Evolutionary conservation across 2,329 filamentous ascomycete genomes (phyloP), one percentile per base, ranked within the genome.

Genomic region (Cladosporium sp.): DNA sequence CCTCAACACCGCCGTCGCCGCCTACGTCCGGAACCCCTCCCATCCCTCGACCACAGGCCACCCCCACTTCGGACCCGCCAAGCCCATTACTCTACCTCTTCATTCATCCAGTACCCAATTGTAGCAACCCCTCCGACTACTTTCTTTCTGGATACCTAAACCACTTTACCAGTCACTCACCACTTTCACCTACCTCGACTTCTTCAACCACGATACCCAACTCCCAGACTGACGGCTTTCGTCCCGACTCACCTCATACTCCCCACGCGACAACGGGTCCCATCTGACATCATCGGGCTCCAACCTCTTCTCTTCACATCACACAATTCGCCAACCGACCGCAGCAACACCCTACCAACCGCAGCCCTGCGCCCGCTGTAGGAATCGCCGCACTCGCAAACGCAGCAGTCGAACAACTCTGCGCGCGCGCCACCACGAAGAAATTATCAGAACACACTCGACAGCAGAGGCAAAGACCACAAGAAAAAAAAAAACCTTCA

Each of bases 231-330:
- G 5, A 27, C 22, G 22, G 22, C 22, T 27, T 27, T 27, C 9
- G 4, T 27, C 9, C 22, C 22, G 22, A 27, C 22, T 27, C 22
- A 27, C 22, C 22, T n/a, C 30, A 12, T n/a, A 8, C 13, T 41
- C 45, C 37, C 36, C 45, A 48, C 45, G 43, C 36, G 48, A 47
- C 52, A 47, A 22, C 37, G 9, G 40, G 22, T 8, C 52, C 30
- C 38, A 37, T 51, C 52, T 54, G 52, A 55, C 53, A 52, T 55
- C 53, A 55, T 55, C 53, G 47, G 41, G 45, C 45, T 40, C 29
- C 37, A 37, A 48, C 39, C 45, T 37, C 39, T 36, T 39, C 15
- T 36, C 32, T 45, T 32, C 38, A 38, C 43, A 47, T 20, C 34
- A 38, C 32, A 4, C 32, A 34, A 4, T 15, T 13, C 32, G 13